phyloP scores from a whole-genome alignment of 176 grass and related monocot genomes.

The Paspalum vaginatum region DNA sequence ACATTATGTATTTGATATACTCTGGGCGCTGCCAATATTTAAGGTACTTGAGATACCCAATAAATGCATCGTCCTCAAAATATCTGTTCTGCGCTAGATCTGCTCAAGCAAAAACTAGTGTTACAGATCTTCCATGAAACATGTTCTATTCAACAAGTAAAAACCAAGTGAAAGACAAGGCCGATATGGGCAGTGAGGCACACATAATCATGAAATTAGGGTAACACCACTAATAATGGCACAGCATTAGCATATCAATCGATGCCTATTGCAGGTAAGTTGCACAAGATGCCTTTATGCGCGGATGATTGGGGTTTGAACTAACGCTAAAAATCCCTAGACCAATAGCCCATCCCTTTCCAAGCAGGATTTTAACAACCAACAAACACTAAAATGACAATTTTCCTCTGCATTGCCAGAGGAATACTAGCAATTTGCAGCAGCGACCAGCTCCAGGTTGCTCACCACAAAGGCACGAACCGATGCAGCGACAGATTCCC shows the following conservation, averaged over 20 bases:
- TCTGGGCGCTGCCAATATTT: slow-evolving; percentile 87
- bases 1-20: slow-evolving; percentile 98
- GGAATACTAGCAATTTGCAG: slow-evolving; percentile 10
- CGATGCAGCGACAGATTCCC: not conserved
- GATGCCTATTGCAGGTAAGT: not conserved
- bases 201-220: not conserved
- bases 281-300: not conserved
- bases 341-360: not conserved
- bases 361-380: not conserved
- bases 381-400: slow-evolving; percentile 9
- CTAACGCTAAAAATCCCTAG: not conserved
- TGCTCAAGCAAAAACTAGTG: slow-evolving; percentile 26
- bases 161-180: not conserved
- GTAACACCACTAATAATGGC: not conserved
- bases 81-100: slow-evolving; percentile 98
- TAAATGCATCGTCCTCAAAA: slow-evolving; percentile 93
- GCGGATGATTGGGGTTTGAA: not conserved
- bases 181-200: not conserved
- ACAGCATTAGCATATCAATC: not conserved
- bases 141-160: not conserved
- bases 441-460: not conserved
- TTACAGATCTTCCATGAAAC: slow-evolving; percentile 9
- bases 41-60: slow-evolving; percentile 94
- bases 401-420: not conserved
- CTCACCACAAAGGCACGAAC: not conserved